Evolutionary conservation across 495 filamentous ascomycete genomes (phyloP).

Genomic region (Clohesyomyces aquaticus): DNA sequence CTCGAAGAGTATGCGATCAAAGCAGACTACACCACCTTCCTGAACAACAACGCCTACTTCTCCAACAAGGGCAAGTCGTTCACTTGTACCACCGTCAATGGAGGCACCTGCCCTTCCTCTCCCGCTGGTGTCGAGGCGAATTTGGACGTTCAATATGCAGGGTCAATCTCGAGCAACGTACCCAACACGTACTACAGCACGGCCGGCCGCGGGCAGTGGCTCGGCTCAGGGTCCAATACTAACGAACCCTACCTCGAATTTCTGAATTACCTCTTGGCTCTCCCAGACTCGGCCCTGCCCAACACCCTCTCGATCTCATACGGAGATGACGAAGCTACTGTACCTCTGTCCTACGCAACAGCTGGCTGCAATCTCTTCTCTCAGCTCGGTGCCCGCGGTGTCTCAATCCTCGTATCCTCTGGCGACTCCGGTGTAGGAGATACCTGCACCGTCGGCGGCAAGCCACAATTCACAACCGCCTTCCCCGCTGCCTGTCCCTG

Average conservation of each 20-base stretch:
- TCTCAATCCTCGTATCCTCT: slow-evolving; percentile 24
- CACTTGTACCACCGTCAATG: slow-evolving; percentile 16
- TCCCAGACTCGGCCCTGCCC: slow-evolving; percentile 14
- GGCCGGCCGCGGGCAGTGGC: slow-evolving; percentile 17
- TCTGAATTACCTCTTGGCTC: slow-evolving; percentile 17
- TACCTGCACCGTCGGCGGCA: slow-evolving; percentile 17
- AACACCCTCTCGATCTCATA: slow-evolving; percentile 29
- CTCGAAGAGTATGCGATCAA: slow-evolving; percentile 26
- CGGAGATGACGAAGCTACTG: slow-evolving; percentile 28
- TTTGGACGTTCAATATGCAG: slow-evolving; percentile 22
- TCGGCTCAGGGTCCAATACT: slow-evolving; percentile 21
- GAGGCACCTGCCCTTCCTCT: slow-evolving; percentile 8
- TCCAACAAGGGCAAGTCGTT: slow-evolving; percentile 15
- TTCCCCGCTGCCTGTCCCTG: slow-evolving; percentile 29
- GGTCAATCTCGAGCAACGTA: slow-evolving; percentile 7
- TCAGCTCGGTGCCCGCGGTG: slow-evolving; percentile 24
- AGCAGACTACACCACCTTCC: slow-evolving; percentile 22
- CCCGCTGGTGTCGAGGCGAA: slow-evolving; percentile 18
- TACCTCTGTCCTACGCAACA: slow-evolving; percentile 19
- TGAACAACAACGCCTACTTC: slow-evolving; percentile 15
- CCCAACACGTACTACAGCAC: slow-evolving; percentile 24
- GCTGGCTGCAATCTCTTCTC: slow-evolving; percentile 22
- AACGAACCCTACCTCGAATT: slow-evolving; percentile 30
- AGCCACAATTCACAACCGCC: slow-evolving; percentile 17
- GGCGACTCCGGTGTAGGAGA: slow-evolving; percentile 25